Evolutionary conservation across 2,329 filamentous ascomycete species (phyloP), one percentile per base, ranked within the genome.

Genomic region (Lasiodiplodia citricola): DNA sequence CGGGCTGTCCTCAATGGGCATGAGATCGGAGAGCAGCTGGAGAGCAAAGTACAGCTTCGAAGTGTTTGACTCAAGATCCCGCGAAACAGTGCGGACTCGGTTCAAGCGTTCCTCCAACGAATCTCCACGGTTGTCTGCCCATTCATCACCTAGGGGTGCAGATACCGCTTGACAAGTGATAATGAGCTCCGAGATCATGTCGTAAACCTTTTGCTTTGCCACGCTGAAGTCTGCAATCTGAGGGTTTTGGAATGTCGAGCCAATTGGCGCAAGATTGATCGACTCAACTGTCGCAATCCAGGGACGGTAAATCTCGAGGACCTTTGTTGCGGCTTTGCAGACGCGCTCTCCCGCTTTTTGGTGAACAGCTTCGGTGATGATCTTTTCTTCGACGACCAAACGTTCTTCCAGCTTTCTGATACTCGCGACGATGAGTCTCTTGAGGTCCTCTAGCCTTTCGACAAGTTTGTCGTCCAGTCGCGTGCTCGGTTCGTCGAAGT

Each of bases 201-300:
- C 96, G 80, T 98, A 98, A 21, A 97, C 85, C 73, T 91, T 92
- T 79, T 99, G 96, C 81, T 98, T 98, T 78, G 97, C 93, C 38
- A 90, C 87, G 75, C 90, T 91, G 78, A 97, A 97, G 73, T 98
- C 96, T 58, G 90, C 87, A 38, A 98, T 83, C 74, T 96, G 92
- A 0, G 94, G 93, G 54, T 92, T 95, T 77, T 95, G 92, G 72
- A 94, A 91, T 69, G 87, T 90, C 69, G 91, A 91, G 51, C 90
- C 91, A 2, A 98, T 83, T 0, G 91, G 88, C 0, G 92, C 91
- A 16, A 99, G 86, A 74, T 98, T 94, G 78, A 97, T 92, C 2
- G 94, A 97, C 80, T 99, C 96, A 66, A 98, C 89, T 73, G 93
- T 90, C 13, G 93, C 88, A 70, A 97, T 90, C 91, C 94, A 99